These are phyloP conservation scores for Pelargonium exstipulatum DNA, from an alignment of 441 rosid species.

Conservation along the genomic window DNA sequence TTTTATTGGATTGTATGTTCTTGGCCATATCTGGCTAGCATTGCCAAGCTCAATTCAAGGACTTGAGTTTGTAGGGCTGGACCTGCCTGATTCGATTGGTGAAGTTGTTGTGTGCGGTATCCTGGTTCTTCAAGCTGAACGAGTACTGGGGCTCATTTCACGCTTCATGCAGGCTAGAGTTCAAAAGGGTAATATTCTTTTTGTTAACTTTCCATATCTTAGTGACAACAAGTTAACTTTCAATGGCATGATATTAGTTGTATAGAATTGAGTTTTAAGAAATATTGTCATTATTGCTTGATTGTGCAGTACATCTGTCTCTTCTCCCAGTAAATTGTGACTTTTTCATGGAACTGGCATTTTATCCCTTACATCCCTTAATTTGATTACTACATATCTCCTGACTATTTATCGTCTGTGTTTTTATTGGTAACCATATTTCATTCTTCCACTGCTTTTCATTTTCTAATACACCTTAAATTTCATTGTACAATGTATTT, in stretches of 20 bases:
- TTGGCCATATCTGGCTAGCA: slow-evolving; percentile 63
- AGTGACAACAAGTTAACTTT: neutral
- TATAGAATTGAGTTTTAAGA: too few species aligned
- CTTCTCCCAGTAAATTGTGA: too few species aligned
- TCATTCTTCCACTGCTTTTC: neutral
- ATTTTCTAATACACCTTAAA: neutral
- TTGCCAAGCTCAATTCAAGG: slow-evolving; percentile 66
- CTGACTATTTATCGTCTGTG: slow-evolving; percentile 1
- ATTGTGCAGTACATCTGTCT: too few species aligned
- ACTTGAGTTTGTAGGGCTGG: slow-evolving; percentile 88
- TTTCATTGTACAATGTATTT: neutral
- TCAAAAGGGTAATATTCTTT: slow-evolving; percentile 52
- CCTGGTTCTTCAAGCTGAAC: slow-evolving; percentile 74
- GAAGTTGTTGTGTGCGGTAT: slow-evolving; percentile 77
- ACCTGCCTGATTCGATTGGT: slow-evolving; percentile 92
- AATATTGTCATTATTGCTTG: too few species aligned
- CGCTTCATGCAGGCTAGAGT: slow-evolving; percentile 84
- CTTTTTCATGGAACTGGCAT: too few species aligned
- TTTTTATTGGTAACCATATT: neutral
- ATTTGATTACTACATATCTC: neutral
- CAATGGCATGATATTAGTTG: too few species aligned
- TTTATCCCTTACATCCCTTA: neutral
- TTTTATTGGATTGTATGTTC: slow-evolving; percentile 60
- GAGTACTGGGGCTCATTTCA: slow-evolving; percentile 56
- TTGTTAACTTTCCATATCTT: slow-evolving; percentile 6